Evolutionary conservation across 805 yeast genomes (phyloP), one percentile per base, ranked within the genome.

Genomic region (Candida palmyrensis): DNA sequence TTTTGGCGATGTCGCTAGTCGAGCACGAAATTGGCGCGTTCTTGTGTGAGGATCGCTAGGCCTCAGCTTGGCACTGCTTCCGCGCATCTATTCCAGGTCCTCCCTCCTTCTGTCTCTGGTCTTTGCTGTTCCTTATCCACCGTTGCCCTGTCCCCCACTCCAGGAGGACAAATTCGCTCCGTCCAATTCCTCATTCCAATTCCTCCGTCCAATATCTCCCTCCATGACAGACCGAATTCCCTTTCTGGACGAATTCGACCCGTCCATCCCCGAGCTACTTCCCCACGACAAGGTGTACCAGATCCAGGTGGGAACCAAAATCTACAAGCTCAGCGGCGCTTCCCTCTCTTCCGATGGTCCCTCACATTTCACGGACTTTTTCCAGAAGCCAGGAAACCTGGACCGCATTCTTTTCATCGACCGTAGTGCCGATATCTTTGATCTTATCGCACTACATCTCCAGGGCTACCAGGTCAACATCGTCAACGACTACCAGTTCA

Each of bases 331-430:
- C 12, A 79, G 87, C 48, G 96, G 96, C 1, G 89, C 92, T 0
- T 85, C 95, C 2, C 57, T 88, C 24, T 81, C 87, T 17, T 82
- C 83, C 2, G 96, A 88, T 57, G 80, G 81, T 0, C 97, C 97
- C 0, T 84, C 94, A 4, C 87, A 83, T 52, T 89, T 88, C 62
- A 86, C 96, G 2, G 65, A 71, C 18, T 85, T 66, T 59, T 88
- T 88, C 52, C 44, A 47, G 4, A 48, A 59, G 14, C 55, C 56
- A 5, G 62, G 45, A 3, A 70, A 69, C 37, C 50, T 49, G 6
- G 62, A 59, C 6, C 64, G 61, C 25, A 57, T 70, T 1, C 53
- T 85, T 7, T 77, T 75, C 45, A 75, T 88, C 35, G 96, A 88
- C 53, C 62, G 96, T 23, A 79, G 81, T 7, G 82, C 94, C 0